phyloP scores from a whole-genome alignment of 2,329 filamentous ascomycete species.

The Penicillium frequentans region DNA sequence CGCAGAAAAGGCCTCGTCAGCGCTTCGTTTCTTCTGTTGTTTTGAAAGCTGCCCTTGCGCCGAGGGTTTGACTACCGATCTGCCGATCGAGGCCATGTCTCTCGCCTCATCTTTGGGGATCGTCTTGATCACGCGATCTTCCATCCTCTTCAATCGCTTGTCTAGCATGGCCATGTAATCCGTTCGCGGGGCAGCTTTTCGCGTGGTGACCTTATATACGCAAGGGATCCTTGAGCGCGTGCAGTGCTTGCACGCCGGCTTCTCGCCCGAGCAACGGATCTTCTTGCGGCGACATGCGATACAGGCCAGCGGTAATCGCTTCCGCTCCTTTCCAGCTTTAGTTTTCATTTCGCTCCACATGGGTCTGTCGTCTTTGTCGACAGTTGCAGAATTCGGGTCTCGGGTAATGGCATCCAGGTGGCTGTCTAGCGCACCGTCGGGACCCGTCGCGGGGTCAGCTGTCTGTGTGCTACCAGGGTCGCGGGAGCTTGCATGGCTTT shows the following conservation, averaged over 20 bases:
- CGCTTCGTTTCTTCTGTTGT: conserved; percentile 72
- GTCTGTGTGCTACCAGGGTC: conserved; percentile 32
- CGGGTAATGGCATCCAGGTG: conserved; percentile 19
- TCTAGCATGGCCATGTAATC: conserved; percentile 99
- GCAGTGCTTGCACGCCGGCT: conserved; percentile 96
- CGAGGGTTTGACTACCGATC: conserved; percentile 82
- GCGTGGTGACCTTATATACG: conserved; percentile 94
- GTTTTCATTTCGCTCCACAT: conserved; percentile 84
- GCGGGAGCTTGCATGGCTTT: conserved; percentile 38
- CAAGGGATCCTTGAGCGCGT: conserved; percentile 89
- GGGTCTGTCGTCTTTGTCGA: conserved; percentile 56
- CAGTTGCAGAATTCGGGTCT: conserved; percentile 17
- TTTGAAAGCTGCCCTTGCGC: conserved; percentile 60
- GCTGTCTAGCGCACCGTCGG: conserved; percentile 19
- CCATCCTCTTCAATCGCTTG: conserved; percentile 93
- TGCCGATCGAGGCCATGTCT: conserved; percentile 64
- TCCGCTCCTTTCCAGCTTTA: conserved; percentile 93
- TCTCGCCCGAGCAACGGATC: conserved; percentile 96
- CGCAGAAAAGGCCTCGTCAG: conserved; percentile 82
- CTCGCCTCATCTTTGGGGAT: conserved; percentile 84
- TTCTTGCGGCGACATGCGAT: conserved; percentile 97
- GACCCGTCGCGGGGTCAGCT: conserved; percentile 21
- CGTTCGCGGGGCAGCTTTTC: conserved; percentile 89
- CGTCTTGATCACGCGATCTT: conserved; percentile 94
- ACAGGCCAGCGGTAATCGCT: conserved; percentile 87